phyloP scores from a whole-genome alignment of 768 basidiomycete species.

The Suillus paluster region DNA sequence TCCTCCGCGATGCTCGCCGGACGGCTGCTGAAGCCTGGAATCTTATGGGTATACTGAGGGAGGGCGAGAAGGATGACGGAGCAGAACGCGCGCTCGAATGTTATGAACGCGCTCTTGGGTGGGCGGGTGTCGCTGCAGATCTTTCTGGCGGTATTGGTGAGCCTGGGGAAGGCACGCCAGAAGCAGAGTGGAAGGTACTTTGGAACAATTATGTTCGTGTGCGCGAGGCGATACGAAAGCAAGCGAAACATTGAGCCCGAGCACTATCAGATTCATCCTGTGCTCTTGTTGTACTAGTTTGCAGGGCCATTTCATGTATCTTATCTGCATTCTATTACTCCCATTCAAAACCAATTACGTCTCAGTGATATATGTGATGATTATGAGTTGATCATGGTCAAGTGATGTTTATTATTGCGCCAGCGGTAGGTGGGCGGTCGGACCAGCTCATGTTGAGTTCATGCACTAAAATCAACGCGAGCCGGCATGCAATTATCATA shows the following conservation, averaged over 20 bases:
- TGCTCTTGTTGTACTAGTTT: no score
- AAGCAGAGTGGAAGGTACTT: constrained; percentile 63
- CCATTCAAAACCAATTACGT: background rate
- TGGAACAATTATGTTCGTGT: constrained; percentile 64
- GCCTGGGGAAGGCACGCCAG: constrained; percentile 56
- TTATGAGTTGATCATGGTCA: no score
- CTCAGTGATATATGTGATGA: background rate
- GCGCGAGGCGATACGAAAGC: constrained; percentile 32
- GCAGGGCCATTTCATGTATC: background rate
- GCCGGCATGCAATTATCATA: background rate
- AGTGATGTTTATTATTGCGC: background rate
- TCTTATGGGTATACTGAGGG: constrained; percentile 68
- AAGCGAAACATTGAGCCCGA: constrained; percentile 5
- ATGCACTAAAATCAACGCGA: background rate
- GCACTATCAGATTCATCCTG: background rate
- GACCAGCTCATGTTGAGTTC: background rate
- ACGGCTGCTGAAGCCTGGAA: constrained; percentile 80
- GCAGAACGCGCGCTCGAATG: constrained; percentile 54
- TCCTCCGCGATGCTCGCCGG: constrained; percentile 71
- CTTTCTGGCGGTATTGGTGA: constrained; percentile 39
- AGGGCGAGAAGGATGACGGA: constrained; percentile 39
- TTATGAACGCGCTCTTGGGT: constrained; percentile 70
- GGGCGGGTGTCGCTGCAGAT: constrained; percentile 57
- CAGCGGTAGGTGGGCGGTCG: background rate
- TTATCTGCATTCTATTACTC: background rate